Percentiles rank a stretch among this genome's conserved stretches.
These are phyloP conservation scores for Clarireedia homoeocarpa DNA, from an alignment of 2,329 filamentous ascomycete genomes.

Conservation along the genomic window DNA sequence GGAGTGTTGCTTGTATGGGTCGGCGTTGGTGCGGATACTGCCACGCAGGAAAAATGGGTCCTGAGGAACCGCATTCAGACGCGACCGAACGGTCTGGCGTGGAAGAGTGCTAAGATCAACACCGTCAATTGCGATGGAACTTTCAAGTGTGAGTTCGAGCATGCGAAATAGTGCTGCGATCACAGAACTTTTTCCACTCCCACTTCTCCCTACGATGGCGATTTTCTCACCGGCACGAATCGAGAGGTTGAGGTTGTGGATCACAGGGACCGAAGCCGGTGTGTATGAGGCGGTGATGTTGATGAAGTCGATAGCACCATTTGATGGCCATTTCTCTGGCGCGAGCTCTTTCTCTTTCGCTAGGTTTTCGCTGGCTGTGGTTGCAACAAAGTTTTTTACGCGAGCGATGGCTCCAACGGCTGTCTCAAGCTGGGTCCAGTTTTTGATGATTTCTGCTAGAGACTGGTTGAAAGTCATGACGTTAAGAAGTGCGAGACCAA, in stretches of 20 bases:
- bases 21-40: constrained; percentile 40
- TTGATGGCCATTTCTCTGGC: constrained; percentile 18
- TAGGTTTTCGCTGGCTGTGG: constrained; percentile 16
- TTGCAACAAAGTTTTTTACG: constrained; percentile 13
- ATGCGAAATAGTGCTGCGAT: constrained; percentile 43
- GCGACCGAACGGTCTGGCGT: constrained; percentile 37
- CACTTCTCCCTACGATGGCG: constrained; percentile 39
- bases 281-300: constrained; percentile 28
- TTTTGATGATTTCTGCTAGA: constrained; percentile 18
- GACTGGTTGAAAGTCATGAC: constrained; percentile 23
- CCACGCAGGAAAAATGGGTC: constrained; percentile 43
- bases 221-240: constrained; percentile 45
- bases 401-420: constrained; percentile 23
- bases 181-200: constrained; percentile 37
- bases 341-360: constrained; percentile 10
- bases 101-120: constrained; percentile 38
- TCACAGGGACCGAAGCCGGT: constrained; percentile 13
- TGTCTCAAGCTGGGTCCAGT: constrained; percentile 25
- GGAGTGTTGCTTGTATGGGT: constrained; percentile 32
- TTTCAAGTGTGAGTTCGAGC: constrained; percentile 34
- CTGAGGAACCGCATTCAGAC: constrained; percentile 37
- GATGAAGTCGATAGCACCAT: constrained; percentile 29
- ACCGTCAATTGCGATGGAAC: constrained; percentile 38
- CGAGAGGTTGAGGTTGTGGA: constrained; percentile 33
- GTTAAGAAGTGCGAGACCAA: constrained; percentile 28